Percentiles rank a stretch among this genome's conserved stretches.
Evolutionary conservation across 1,284 basidiomycete species (phyloP).

Genomic region (Trametes polyzona): DNA sequence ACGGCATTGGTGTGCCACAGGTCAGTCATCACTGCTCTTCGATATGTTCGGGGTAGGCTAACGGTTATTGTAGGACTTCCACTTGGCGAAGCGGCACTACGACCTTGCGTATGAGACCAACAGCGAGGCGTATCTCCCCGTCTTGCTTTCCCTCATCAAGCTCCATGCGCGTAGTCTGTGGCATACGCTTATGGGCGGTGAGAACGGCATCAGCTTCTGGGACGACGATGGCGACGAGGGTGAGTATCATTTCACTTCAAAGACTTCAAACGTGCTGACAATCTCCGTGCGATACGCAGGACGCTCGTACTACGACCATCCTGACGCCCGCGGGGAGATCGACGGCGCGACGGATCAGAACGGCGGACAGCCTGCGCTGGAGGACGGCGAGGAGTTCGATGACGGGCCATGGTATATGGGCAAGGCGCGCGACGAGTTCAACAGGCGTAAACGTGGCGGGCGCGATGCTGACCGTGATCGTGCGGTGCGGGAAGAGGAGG

Average conservation of each 20-base stretch:
- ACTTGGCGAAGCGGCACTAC: slow-evolving; percentile 96
- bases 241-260: too few species aligned
- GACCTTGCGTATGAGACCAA: slow-evolving; percentile 90
- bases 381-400: slow-evolving; percentile 33
- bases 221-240: slow-evolving; percentile 47
- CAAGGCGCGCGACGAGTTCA: slow-evolving; percentile 76
- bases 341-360: slow-evolving; percentile 27
- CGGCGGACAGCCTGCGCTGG: slow-evolving; percentile 11
- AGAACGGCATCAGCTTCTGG: slow-evolving; percentile 71
- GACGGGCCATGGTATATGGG: slow-evolving; percentile 73
- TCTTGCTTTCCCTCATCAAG: slow-evolving; percentile 80
- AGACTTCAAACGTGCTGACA: background rate
- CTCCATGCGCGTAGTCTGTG: slow-evolving; percentile 86
- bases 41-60: background rate
- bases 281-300: background rate
- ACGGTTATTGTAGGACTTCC: slow-evolving; percentile 74
- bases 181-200: slow-evolving; percentile 75
- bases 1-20: slow-evolving; percentile 89
- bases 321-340: slow-evolving; percentile 29
- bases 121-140: slow-evolving; percentile 87
- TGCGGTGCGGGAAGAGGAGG: slow-evolving; percentile 57
- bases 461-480: slow-evolving; percentile 37
- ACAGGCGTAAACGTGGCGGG: slow-evolving; percentile 51
- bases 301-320: slow-evolving; percentile 21
- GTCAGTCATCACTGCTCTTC: slow-evolving; percentile 47